These are phyloP conservation scores for Colletotrichum chlorophyti DNA, from an alignment of 2,329 filamentous ascomycete species.

Conservation along the genomic window DNA sequence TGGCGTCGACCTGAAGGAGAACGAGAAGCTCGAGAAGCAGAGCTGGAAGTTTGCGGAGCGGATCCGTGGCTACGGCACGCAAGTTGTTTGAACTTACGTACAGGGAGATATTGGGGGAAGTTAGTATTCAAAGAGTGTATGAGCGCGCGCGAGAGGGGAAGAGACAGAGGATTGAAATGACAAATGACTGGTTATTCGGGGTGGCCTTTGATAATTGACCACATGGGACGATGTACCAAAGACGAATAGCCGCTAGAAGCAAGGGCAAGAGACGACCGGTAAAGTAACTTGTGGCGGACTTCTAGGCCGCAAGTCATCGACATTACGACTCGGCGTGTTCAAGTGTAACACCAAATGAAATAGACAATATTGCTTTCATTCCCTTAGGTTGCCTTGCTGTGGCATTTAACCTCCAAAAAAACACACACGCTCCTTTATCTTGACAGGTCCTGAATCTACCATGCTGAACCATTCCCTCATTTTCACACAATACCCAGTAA, in stretches of 20 bases:
- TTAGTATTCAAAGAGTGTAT: too few relatives aligned
- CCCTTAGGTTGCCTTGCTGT: constrained; percentile 19
- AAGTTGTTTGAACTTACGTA: constrained; percentile 59
- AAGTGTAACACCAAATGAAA: constrained; percentile 19
- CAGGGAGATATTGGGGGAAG: background rate
- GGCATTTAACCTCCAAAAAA: constrained; percentile 23
- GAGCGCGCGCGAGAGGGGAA: too few relatives aligned
- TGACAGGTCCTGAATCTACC: constrained; percentile 18
- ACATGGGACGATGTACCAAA: too few relatives aligned
- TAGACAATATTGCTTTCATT: constrained; percentile 28
- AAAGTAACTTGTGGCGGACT: background rate
- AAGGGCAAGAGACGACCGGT: background rate
- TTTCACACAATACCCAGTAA: constrained; percentile 23
- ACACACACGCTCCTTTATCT: constrained; percentile 25
- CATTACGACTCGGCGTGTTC: background rate
- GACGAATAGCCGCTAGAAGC: background rate
- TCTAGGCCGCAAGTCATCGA: background rate
- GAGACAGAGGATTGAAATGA: constrained; percentile 14
- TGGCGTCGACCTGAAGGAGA: constrained; percentile 83
- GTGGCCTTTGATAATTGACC: background rate
- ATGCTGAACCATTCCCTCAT: constrained; percentile 18
- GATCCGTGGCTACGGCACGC: constrained; percentile 94
- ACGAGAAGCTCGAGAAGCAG: constrained; percentile 90
- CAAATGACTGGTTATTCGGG: constrained; percentile 9
- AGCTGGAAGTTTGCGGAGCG: constrained; percentile 98